phyloP scores from a whole-genome alignment of 441 rosid species.

The Theobroma grandiflorum region DNA sequence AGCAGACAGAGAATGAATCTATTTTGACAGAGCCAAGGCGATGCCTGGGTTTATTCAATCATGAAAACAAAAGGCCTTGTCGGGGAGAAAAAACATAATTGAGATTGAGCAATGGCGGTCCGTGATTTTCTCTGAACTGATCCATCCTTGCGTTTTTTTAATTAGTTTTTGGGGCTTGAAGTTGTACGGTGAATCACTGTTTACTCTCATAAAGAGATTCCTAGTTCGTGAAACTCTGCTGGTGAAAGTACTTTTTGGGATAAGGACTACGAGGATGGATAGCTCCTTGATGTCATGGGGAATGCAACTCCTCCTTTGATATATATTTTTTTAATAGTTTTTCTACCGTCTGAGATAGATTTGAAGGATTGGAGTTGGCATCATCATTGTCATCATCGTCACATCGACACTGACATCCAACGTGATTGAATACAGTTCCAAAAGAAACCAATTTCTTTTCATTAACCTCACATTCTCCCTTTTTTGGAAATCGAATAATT shows the following conservation, averaged over 20 bases:
- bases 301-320: background rate
- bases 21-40: background rate
- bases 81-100: background rate
- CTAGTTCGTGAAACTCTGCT: background rate
- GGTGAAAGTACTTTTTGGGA: background rate
- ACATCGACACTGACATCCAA: background rate
- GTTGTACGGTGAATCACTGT: background rate
- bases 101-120: background rate
- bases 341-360: background rate
- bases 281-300: too few species aligned
- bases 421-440: background rate
- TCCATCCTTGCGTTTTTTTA: background rate
- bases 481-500: too few species aligned
- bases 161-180: background rate
- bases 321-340: background rate
- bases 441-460: background rate
- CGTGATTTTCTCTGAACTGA: conserved; percentile 2
- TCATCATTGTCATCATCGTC: background rate
- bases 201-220: background rate
- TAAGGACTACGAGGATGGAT: background rate
- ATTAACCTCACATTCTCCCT: background rate
- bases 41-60: background rate
- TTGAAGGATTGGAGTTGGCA: background rate
- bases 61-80: background rate
- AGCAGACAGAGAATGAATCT: background rate